Base-by-base conservation (phyloP, 2,329 filamentous ascomycete species). In the Blastomyces gilchristii region DNA sequence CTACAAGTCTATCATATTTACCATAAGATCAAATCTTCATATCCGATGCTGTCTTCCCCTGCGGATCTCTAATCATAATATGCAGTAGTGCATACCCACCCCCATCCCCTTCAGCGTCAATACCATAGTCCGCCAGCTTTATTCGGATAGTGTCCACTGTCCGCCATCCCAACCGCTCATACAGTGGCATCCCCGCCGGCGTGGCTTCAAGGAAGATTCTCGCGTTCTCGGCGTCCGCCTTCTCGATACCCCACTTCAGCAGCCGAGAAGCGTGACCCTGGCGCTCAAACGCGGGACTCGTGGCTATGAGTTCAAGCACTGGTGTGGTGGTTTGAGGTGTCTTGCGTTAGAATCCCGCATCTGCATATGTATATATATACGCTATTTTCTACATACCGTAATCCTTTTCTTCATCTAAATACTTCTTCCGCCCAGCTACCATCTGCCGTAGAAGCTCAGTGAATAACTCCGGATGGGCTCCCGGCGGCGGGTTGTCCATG, bases 201-300 rank as follows among this genome's bases (percentile, higher is more conserved):
- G 62, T 62, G 28, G 62, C 50, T 52, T 63, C 62, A 8, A 63
- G 52, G 47, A 50, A 62, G 12, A 63, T 53, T 43, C 59, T 56
- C 14, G 52, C 49, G 18, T 43, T 43, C 11, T 60, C 59, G 16
- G 50, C 59, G 11, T 63, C 62, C n/a, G 62, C 62, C 31, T 41
- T 49, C 31, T 62, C 34, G 18, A 62, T 63, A 8, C 49, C 34
- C 52, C 52, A 57, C 11, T 60, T 50, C 28, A 63, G 18, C 41
- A 63, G 34, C 18, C 41, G 37, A n/a, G 39, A 41, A 8, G 45
- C 62, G 39, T 62, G 59, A 0, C 62, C 62, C 43, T 62, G 62
- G 4, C 58, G 52, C 43, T 58, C 49, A 50, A 34, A 58, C 7
- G 6, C 37, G 22, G 62, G 62, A 16, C 52, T 31, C 6, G 62